These are phyloP conservation scores for Inga leiocalycina DNA, from an alignment of 306 rosid genomes.

Conservation along the genomic window DNA sequence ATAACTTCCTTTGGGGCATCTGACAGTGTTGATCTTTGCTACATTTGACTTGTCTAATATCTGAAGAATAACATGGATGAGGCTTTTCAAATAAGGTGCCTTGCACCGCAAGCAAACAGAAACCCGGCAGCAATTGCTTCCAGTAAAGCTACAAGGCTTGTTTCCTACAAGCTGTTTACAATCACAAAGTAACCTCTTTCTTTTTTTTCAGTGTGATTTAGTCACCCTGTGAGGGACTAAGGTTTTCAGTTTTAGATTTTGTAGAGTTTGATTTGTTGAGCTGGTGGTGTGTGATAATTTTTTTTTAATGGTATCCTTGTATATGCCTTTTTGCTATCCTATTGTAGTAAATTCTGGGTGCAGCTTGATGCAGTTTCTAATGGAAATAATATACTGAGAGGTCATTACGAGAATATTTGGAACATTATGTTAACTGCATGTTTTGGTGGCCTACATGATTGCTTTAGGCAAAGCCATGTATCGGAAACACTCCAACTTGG, in stretches of 20 bases:
- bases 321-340: constrained; percentile 21
- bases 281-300: constrained; percentile 51
- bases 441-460: neutral
- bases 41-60: constrained; percentile 36
- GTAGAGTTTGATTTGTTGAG: constrained; percentile 55
- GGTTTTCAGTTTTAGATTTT: constrained; percentile 37
- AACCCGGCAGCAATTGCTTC: constrained; percentile 42
- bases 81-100: constrained; percentile 31
- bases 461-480: neutral
- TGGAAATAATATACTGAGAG: neutral
- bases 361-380: constrained; percentile 16
- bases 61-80: constrained; percentile 28
- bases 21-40: constrained; percentile 36
- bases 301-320: constrained; percentile 43
- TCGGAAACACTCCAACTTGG: neutral
- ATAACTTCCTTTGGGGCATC: constrained; percentile 30
- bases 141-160: constrained; percentile 36
- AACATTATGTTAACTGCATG: constrained; percentile 1
- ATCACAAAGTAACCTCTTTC: constrained; percentile 18
- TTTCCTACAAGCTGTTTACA: constrained; percentile 31
- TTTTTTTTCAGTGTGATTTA: constrained; percentile 12
- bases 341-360: constrained; percentile 32
- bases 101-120: constrained; percentile 27
- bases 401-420: neutral
- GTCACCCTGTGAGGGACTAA: constrained; percentile 15